Evolutionary conservation across 1,139 yeast species (phyloP), one percentile per base, ranked within the genome.

Genomic region (Scheffersomyces lignicola): DNA sequence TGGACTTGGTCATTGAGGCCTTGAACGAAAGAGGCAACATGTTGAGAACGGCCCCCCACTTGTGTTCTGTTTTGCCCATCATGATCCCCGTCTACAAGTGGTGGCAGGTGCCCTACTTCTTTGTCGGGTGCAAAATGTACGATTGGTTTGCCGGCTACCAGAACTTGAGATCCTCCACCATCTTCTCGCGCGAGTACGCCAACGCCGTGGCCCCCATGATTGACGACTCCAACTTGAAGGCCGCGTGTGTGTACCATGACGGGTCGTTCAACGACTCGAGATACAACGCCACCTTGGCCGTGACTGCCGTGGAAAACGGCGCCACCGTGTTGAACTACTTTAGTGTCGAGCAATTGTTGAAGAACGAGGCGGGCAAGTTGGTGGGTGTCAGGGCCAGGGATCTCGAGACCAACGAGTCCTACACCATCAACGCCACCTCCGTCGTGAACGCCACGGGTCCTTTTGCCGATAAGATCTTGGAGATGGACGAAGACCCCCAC

Each of bases 101-200:
- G 80, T 90, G 97, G 97, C 95, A 89, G 68, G 78, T 88, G 40
- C 97, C 97, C 35, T 90, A 90, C 69, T 89, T 85, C 69, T 90
- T 86, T 69, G 81, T 78, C 32, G 97, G 97, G 42, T 86, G 94
- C 56, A 86, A 89, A 64, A 74, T 85, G 78, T 90, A 90, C 68
- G 97, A 90, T 62, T 69, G 92, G 68, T 83, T 90, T 56, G 97
- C 97, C 25, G 97, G 97, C 34, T 69, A 74, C 46, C 94, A 88
- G 60, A 88, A 88, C 66, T 73, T 90, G 62, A 80, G 88, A 57
- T 71, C 79, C 41, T 83, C 95, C 23, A 89, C 88, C 53, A 63
- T 87, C 43, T 72, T 89, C 57, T 74, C 88, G 34, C 76, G 81
- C 43, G 72, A 77, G 40, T 74, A 77, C 47, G 86, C 96, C 30